Evolutionary conservation across 2,329 filamentous ascomycete species (phyloP), one percentile per base, ranked within the genome.

Genomic region (Pseudocercospora eumusae): DNA sequence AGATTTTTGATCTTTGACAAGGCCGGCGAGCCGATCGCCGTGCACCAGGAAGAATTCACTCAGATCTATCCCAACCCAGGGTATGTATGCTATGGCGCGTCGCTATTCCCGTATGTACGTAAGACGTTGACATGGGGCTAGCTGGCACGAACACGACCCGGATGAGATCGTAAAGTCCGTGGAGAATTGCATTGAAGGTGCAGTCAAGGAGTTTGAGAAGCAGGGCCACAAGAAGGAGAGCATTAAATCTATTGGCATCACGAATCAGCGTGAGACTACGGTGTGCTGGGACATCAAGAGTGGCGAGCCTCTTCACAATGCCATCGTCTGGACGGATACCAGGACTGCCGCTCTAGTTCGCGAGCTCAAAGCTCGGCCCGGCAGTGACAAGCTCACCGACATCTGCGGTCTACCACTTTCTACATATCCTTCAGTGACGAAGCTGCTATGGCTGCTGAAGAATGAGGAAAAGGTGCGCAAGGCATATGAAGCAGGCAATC

Each of bases 121-220:
- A 18, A 27, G 11, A 44, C 57, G 58, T 62, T 69, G 47, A 69
- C 53, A 25, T 23, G 13, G 7, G 20, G 20, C 4, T 74, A 92
- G 90, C 76, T 96, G 91, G 91, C 91, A 96, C 75, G 92, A 96
- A 75, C 92, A 96, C 73, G 88, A 96, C 71, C 91, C 92, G 4
- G 78, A 85, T 56, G 90, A 92, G 72, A 85, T 96, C 58, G 81
- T 96, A 50, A 79, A 81, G 58, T 89, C 91, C 0, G 91, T 93
- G 31, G 85, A 91, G 71, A 83, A 83, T 65, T 96, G 92, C 76
- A 92, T 96, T 68, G 88, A 92, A 68, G 85, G 86, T 66, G 90
- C 91, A 0, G 85, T 88, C 62, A 84, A 86, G 71, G 80, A 88
- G 45, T 96, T 96, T 77, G 77, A 85, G 55, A 81, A 84, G n/a